Evolutionary conservation across 2,329 filamentous ascomycete species (phyloP), one percentile per base, ranked within the genome.

Genomic region (Clathrospora elynae): DNA sequence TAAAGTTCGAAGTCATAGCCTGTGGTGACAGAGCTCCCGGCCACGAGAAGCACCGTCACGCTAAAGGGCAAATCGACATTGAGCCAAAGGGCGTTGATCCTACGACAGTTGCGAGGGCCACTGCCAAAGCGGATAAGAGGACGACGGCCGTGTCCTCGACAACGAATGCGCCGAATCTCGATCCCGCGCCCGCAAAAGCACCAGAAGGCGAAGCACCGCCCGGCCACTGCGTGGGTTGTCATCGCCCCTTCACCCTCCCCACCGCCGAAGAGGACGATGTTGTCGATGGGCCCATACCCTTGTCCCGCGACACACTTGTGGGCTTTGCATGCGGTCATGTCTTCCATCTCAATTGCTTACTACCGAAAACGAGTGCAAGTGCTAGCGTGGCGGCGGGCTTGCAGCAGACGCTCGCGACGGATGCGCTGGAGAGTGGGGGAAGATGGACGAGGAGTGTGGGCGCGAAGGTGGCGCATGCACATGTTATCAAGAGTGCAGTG

Each of bases 401-500:
- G 38, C 73, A 85, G 42, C 54, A 67, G 29, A 59, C 63, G 42
- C 59, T 73, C 11, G 62, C 61, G 11, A 46, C 33, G 8, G 66
- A 70, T 51, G 66, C 73, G 3, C 73, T 76, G 3, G 72, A 80
- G 18, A 73, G 72, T 2, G 61, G 67, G 3, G 73, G 68, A 11
- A 68, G 70, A 17, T 70, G 66, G 62, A 78, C 80, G 6, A 78
- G 85, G 42, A 88, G 86, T 38, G 84, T 97, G 5, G 88, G 89
- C 4, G 65, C 59, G 6, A 69, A 69, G 43, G 64, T 69, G 5
- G 62, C 65, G 31, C 65, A 69, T 87, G 46, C 97, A 78, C n/a
- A 96, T 88, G 59, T 96, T 84, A n/a, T 84, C 81, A 43, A 85
- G 87, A 65, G 96, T 87, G 71, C 90, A 92, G 83, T 78, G 6